Base-by-base conservation (phyloP, 2,329 filamentous ascomycete species). In the Dactylonectria estremocensis region DNA sequence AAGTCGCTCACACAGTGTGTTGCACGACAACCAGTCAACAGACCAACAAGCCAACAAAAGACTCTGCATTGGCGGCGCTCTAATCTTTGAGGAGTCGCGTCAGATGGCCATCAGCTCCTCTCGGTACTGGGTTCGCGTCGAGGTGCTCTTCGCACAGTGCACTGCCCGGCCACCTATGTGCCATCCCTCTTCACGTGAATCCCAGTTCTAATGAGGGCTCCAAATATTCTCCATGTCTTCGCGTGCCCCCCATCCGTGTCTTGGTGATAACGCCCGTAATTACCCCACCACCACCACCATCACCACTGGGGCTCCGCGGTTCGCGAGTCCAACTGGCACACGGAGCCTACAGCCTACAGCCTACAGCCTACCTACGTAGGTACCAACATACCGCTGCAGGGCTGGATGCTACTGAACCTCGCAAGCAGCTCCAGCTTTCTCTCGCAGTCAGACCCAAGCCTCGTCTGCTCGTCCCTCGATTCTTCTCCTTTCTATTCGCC, bases 201-300 rank as follows among this genome's bases (percentile, higher is more conserved):
- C 55, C 53, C 24, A 57, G 61, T 28, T 28, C 46, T 59, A 24
- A 43, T 49, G 49, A 40, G 46, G 37, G 43, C 56, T 59, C 45
- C 28, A 49, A 31, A 35, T n/a, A 37, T 20, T 49, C 24, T 59
- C 63, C 58, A 33, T 33, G 57, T 43, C 53, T 61, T 62, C 58
- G 24, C 40, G 58, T 52, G 31, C 58, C 52, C 24, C 24, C 58
- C 53, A 57, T 61, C 50, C 58, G 66, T 64, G 61, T 70, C 58
- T 66, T 66, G 54, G 59, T 68, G 59, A 68, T 59, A 58, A 48
- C 54, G 56, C 53, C 46, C 45, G 57, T 61, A 28, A 28, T 28
- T 28, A 65, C 73, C 67, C 69, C 71, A 64, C 72, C 61, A 66
- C 61, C 46, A 40, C 56, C 35, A 18, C 35, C 69, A 52, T 70